Conservation (phyloP, 108 stramenopile genomes). For the Cyclostephanos tholiformis region DNA sequence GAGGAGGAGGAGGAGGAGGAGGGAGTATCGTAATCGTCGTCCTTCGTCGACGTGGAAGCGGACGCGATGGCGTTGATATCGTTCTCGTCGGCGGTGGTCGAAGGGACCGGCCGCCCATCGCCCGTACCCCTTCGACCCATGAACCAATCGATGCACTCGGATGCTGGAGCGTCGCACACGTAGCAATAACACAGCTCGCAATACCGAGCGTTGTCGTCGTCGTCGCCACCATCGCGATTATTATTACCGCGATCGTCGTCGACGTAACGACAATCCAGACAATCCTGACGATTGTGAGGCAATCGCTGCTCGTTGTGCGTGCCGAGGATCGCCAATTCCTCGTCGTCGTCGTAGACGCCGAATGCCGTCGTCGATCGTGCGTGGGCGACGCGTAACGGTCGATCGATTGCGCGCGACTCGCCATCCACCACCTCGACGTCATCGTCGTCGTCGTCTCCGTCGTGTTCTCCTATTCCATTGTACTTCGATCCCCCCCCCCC, state of each 20-base stretch:
- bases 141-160: constrained; percentile 28
- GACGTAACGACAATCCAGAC: constrained; percentile 24
- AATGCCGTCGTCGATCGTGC: not conserved
- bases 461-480: not conserved
- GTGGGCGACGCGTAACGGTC: not conserved
- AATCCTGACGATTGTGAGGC: constrained; percentile 42
- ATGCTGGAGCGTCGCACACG: constrained; percentile 34
- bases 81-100: not conserved
- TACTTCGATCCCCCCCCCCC: not conserved
- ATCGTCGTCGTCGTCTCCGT: constrained; percentile 14
- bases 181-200: constrained; percentile 44
- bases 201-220: constrained; percentile 18
- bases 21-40: too few species aligned
- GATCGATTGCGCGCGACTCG: not conserved
- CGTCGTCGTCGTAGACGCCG: constrained; percentile 16
- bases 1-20: too few species aligned
- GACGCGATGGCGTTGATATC: too few species aligned
- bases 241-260: not conserved
- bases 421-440: constrained; percentile 17
- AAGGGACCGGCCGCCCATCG: not conserved
- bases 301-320: constrained; percentile 28
- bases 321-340: constrained; percentile 32
- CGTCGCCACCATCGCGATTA: not conserved
- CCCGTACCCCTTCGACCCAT: not conserved
- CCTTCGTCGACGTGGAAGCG: too few species aligned